Evolutionary conservation across 768 basidiomycete genomes (phyloP).

Genomic region (Tephrocybe sp.): DNA sequence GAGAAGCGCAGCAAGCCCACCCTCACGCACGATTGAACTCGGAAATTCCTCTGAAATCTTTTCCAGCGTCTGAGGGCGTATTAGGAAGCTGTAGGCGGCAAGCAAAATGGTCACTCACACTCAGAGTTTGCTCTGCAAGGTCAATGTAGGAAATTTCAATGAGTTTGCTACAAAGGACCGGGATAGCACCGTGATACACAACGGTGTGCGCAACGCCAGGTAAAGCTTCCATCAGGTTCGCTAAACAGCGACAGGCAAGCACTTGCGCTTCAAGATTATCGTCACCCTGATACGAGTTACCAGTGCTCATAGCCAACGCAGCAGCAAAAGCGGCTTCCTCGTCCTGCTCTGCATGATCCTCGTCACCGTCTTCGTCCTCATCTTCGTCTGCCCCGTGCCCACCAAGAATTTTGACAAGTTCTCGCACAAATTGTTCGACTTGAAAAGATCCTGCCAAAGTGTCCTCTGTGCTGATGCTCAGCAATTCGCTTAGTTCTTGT

Average conservation of each 20-base stretch:
- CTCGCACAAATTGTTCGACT: slow-evolving; percentile 88
- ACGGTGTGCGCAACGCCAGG: slow-evolving; percentile 97
- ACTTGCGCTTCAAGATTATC: slow-evolving; percentile 93
- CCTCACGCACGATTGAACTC: slow-evolving; percentile 92
- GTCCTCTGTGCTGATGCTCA: slow-evolving; percentile 97
- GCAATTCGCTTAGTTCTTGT: slow-evolving; percentile 91
- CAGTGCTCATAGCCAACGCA: slow-evolving; percentile 80
- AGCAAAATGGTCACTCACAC: slow-evolving; percentile 58
- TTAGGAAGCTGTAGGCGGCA: slow-evolving; percentile 19
- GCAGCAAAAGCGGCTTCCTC: slow-evolving; percentile 91
- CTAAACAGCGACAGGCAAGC: slow-evolving; percentile 93
- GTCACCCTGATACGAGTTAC: slow-evolving; percentile 69
- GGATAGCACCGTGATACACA: slow-evolving; percentile 97
- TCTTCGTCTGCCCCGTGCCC: slow-evolving; percentile 76
- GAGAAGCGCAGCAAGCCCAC: slow-evolving; percentile 88
- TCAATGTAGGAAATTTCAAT: slow-evolving; percentile 98
- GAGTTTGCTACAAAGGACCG: slow-evolving; percentile 95
- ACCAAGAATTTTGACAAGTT: slow-evolving; percentile 88
- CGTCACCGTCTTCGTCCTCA: slow-evolving; percentile 70
- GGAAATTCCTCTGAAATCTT: slow-evolving; percentile 99
- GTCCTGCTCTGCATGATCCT: slow-evolving; percentile 59
- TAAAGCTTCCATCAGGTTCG: slow-evolving; percentile 98
- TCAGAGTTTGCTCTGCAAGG: slow-evolving; percentile 95
- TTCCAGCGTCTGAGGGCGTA: slow-evolving; percentile 76
- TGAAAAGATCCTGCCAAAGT: slow-evolving; percentile 96